Evolutionary conservation across 169 alveolate species (phyloP).

Genomic region (Plasmodium billcollinsi): DNA sequence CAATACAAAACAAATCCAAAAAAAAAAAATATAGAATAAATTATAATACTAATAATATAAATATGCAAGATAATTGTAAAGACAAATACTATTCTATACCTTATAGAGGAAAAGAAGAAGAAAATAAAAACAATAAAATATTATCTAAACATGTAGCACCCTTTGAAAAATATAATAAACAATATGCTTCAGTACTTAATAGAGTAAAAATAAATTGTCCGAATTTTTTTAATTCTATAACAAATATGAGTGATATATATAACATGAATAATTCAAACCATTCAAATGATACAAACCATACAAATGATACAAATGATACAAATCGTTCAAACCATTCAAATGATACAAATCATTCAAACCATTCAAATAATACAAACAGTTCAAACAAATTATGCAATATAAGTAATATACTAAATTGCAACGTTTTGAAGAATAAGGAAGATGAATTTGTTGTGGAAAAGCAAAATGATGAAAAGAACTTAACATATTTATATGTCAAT

Average conservation of each 20-base stretch:
- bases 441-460: too few relatives aligned
- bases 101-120: background rate
- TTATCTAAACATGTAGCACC: background rate
- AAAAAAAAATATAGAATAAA: background rate
- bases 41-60: background rate
- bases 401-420: too few relatives aligned
- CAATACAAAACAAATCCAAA: background rate
- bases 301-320: background rate
- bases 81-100: background rate
- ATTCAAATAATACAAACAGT: too few relatives aligned
- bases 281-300: background rate
- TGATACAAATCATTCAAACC: too few relatives aligned
- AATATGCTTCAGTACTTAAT: constrained; percentile 24
- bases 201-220: constrained; percentile 27
- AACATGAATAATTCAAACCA: background rate
- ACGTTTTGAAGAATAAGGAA: too few relatives aligned
- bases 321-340: too few relatives aligned
- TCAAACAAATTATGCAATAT: too few relatives aligned
- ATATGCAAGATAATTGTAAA: background rate
- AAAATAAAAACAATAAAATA: background rate
- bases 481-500: too few relatives aligned
- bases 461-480: too few relatives aligned
- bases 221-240: constrained; percentile 25
- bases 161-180: constrained; percentile 19
- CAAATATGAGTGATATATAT: constrained; percentile 12